Evolutionary conservation across 2,329 filamentous ascomycete species (phyloP).

Genomic region (Iodosphaeria phyllophila): DNA sequence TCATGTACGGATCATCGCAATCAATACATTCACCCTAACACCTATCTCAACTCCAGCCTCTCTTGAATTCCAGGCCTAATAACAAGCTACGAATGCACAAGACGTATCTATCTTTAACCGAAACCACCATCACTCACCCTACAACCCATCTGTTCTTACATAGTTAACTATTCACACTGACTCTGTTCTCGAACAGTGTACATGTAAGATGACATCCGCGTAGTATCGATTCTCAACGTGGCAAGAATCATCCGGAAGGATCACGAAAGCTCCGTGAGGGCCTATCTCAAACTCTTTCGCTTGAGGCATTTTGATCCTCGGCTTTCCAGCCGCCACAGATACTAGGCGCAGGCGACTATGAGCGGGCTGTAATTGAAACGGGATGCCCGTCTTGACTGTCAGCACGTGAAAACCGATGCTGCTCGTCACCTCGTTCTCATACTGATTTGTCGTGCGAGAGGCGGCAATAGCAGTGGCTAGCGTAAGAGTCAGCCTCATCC

Average conservation of each 20-base stretch:
- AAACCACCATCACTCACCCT: too few relatives aligned
- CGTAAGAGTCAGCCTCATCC: constrained; percentile 2
- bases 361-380: constrained; percentile 12
- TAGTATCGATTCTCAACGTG: constrained; percentile 24
- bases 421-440: constrained; percentile 16
- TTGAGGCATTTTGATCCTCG: constrained; percentile 17
- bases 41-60: too few relatives aligned
- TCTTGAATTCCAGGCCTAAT: too few relatives aligned
- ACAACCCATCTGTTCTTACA: too few relatives aligned
- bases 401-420: constrained; percentile 22
- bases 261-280: constrained; percentile 22
- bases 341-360: constrained; percentile 17
- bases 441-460: constrained; percentile 18
- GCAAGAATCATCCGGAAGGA: constrained; percentile 19
- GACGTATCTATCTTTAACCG: too few relatives aligned
- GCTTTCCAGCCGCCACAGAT: constrained; percentile 21
- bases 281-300: constrained; percentile 21
- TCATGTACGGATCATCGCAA: too few relatives aligned
- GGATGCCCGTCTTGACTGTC: constrained; percentile 19
- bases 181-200: too few relatives aligned
- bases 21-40: too few relatives aligned
- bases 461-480: constrained; percentile 25
- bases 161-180: too few relatives aligned
- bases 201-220: constrained; percentile 22
- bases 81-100: too few relatives aligned